A percentile compares a stretch with the other conserved stretches of the same genome.
phyloP scores from a whole-genome alignment of 176 grass and related monocot genomes.

The Sorghum bicolor region DNA sequence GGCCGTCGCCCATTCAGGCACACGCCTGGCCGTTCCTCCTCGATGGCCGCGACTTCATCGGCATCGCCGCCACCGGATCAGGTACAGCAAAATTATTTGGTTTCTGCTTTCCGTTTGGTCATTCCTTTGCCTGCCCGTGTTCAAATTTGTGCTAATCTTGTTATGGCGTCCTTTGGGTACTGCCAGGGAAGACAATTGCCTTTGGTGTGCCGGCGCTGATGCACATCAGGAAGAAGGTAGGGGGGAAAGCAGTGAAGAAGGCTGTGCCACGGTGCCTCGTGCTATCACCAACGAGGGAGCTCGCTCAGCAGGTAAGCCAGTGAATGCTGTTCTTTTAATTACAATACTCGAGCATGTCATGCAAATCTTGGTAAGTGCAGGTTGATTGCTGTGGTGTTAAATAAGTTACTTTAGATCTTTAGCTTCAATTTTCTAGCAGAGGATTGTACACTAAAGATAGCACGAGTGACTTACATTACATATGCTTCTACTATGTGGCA shows the following conservation, averaged over 20 bases:
- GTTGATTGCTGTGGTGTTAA: neutral
- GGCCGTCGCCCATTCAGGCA: slow-evolving; percentile 87
- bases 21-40: slow-evolving; percentile 88
- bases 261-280: slow-evolving; percentile 70
- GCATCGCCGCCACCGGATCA: slow-evolving; percentile 94
- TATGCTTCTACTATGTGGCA: neutral
- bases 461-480: neutral
- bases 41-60: slow-evolving; percentile 77
- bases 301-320: slow-evolving; percentile 80
- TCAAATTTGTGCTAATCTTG: neutral
- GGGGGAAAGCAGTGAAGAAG: slow-evolving; percentile 59
- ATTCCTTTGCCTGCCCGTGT: neutral
- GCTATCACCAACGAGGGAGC: slow-evolving; percentile 91
- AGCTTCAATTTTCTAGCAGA: neutral
- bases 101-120: neutral
- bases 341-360: neutral
- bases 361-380: neutral
- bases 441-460: neutral
- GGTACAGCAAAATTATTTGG: slow-evolving; percentile 35
- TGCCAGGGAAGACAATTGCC: slow-evolving; percentile 86
- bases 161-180: slow-evolving; percentile 2
- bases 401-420: neutral
- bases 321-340: neutral
- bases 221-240: slow-evolving; percentile 72
- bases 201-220: slow-evolving; percentile 87